Evolutionary conservation across 2,329 filamentous ascomycete species (phyloP), one percentile per base, ranked within the genome.

Genomic region (Sporothrix globosa): DNA sequence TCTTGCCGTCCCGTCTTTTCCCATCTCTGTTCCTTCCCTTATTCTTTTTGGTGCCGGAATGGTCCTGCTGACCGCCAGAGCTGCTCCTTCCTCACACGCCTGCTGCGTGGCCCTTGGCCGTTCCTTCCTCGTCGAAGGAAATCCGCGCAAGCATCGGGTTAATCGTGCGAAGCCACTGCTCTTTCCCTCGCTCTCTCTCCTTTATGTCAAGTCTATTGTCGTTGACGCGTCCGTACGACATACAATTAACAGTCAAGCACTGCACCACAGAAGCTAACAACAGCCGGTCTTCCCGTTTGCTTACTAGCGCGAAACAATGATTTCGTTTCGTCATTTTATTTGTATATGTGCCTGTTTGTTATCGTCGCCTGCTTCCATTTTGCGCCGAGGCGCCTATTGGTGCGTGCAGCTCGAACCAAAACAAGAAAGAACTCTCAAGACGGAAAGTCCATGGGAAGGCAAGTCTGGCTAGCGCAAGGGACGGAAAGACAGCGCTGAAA

Each of bases 261-360:
- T 54, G 50, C 52, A 44, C 50, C 4, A 13, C 30, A 30, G 13
- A 39, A 67, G 27, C 24, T 9, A 39, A n/a, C 17, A 61, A 52
- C 14, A 68, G 60, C 70, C 67, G 66, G 67, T 52, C 50, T 69
- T 71, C 60, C 70, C 70, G 70, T 65, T 30, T 69, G 70, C 24
- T 60, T 30, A 19, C 50, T 71, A 69, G 70, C 67, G 67, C 44
- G 48, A 65, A 68, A 68, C 69, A 24, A 17, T 67, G 58, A 67
- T 61, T 70, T 70, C 27, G 19, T 56, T 48, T 50, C 56, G 24
- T n/a, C 52, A 30, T 48, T 21, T 50, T 50, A 39, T 46, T 21
- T 39, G 53, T 50, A 17, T 50, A 6, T 63, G 19, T 63, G 21
- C n/a, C n/a, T n/a, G 6, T 65, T n/a, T 21, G n/a, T 50, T 34